Evolutionary conservation across 2,329 filamentous ascomycete genomes (phyloP).

Genomic region (Neofusicoccum parvum): DNA sequence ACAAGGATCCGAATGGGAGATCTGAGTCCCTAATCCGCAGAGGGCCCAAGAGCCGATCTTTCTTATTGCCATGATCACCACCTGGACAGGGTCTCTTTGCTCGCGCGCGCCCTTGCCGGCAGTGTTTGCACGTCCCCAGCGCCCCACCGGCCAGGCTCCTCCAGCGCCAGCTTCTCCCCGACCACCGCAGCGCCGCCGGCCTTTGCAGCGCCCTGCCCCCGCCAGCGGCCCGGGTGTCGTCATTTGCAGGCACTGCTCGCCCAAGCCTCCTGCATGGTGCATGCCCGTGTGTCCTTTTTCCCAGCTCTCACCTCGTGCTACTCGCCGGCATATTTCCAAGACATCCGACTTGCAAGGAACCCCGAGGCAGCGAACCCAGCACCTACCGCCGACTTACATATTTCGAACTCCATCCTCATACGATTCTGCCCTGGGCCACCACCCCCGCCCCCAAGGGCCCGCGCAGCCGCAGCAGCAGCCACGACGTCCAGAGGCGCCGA

Average conservation of each 20-base stretch:
- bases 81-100: slow-evolving; percentile 20
- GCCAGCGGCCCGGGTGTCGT: slow-evolving; percentile 16
- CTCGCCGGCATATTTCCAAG: slow-evolving; percentile 17
- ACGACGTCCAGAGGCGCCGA: slow-evolving; percentile 6
- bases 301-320: slow-evolving; percentile 20
- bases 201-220: neutral
- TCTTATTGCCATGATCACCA: slow-evolving; percentile 23
- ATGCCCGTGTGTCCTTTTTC: slow-evolving; percentile 19
- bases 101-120: neutral
- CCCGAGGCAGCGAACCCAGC: neutral
- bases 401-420: slow-evolving; percentile 15
- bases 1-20: slow-evolving; percentile 20
- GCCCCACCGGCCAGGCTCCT: neutral
- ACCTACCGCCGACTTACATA: slow-evolving; percentile 5
- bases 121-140: neutral
- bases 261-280: slow-evolving; percentile 19
- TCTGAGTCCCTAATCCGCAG: slow-evolving; percentile 21
- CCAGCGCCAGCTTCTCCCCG: slow-evolving; percentile 6
- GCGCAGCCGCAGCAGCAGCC: slow-evolving; percentile 14
- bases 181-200: neutral
- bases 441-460: slow-evolving; percentile 4
- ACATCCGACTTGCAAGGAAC: slow-evolving; percentile 18
- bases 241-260: slow-evolving; percentile 16
- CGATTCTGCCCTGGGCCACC: slow-evolving; percentile 15
- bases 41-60: slow-evolving; percentile 21